Evolutionary conservation across 2,329 filamentous ascomycete species (phyloP).

Genomic region (Colletotrichum tanaceti): DNA sequence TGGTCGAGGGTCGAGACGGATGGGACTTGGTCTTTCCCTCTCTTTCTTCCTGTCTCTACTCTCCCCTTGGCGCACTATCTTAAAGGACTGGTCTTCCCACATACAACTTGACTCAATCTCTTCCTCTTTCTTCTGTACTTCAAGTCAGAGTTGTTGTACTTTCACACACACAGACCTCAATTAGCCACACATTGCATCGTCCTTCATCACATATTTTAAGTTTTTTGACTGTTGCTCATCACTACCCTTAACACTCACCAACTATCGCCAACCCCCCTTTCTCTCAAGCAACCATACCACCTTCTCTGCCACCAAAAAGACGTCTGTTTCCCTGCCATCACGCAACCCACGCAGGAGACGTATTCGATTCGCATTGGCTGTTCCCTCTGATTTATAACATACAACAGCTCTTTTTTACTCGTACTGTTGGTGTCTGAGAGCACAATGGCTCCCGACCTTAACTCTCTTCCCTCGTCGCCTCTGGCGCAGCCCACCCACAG

Average conservation of each 20-base stretch:
- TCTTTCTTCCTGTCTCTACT: constrained; percentile 13
- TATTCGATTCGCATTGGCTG: background rate
- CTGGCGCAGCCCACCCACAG: constrained; percentile 44
- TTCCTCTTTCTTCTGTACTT: constrained; percentile 14
- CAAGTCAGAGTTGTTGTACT: constrained; percentile 10
- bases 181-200: background rate
- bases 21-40: constrained; percentile 16
- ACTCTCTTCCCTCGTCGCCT: constrained; percentile 73
- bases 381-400: background rate
- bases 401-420: background rate
- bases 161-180: constrained; percentile 2
- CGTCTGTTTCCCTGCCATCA: background rate
- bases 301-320: constrained; percentile 6
- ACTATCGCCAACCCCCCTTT: background rate
- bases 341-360: background rate
- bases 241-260: constrained; percentile 10
- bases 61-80: constrained; percentile 28
- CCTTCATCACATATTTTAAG: constrained; percentile 29
- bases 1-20: constrained; percentile 18
- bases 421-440: constrained; percentile 27
- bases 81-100: constrained; percentile 36
- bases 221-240: constrained; percentile 12
- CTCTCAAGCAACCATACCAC: constrained; percentile 20
- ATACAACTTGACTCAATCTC: background rate
- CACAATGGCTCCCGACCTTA: constrained; percentile 78